Evolutionary conservation across 208 protist species (phyloP).

Genomic region (Leishmania arabica): DNA sequence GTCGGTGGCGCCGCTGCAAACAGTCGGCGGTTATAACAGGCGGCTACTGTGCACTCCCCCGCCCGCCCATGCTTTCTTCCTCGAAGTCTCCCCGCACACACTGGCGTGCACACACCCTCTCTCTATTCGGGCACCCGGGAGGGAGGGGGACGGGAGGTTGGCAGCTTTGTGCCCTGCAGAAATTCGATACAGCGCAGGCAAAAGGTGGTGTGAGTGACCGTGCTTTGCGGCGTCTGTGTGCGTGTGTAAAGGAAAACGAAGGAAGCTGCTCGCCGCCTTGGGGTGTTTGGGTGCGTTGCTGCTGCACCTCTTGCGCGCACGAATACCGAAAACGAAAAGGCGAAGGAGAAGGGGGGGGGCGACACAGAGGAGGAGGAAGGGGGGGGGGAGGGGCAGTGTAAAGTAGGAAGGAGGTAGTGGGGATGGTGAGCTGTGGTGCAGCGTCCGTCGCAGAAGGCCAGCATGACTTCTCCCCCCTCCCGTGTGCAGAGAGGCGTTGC

Average conservation of each 20-base stretch:
- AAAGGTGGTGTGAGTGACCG: background rate
- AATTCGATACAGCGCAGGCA: background rate
- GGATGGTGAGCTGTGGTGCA: background rate
- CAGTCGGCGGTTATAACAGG: background rate
- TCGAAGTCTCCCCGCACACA: background rate
- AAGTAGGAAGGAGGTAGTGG: background rate
- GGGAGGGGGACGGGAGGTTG: background rate
- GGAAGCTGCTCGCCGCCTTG: background rate
- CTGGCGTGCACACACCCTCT: background rate
- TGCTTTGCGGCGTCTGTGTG: background rate
- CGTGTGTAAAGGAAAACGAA: background rate
- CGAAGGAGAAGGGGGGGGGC: background rate
- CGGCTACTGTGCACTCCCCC: background rate
- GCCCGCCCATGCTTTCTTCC: background rate
- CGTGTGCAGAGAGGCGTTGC: background rate
- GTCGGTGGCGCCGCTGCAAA: background rate
- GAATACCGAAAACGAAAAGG: background rate
- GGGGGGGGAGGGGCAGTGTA: background rate
- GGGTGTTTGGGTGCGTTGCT: background rate
- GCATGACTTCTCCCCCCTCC: background rate
- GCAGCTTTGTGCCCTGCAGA: background rate
- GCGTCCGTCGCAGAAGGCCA: background rate
- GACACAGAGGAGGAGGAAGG: background rate
- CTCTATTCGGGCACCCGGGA: background rate
- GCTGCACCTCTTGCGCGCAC: background rate